phyloP scores from a whole-genome alignment of 169 alveolate species.

The Amoebophrya sp. region DNA sequence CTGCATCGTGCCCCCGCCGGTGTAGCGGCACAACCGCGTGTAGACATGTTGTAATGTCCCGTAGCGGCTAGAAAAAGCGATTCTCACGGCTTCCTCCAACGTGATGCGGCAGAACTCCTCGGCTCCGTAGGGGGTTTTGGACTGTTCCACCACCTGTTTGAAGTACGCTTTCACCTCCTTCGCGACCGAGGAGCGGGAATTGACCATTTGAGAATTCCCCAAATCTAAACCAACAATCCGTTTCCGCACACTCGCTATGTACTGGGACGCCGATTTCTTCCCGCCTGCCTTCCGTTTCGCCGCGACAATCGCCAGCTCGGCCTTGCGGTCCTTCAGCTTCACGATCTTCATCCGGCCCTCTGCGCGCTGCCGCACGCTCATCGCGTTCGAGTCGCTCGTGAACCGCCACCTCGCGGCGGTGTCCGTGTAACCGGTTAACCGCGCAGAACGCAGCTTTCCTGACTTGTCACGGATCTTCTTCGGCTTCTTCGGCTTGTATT shows the following conservation, averaged over 20 bases:
- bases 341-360: background rate
- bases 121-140: background rate
- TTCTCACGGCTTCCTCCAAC: background rate
- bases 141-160: background rate
- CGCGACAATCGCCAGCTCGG: background rate
- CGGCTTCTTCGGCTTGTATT: background rate
- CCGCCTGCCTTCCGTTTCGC: background rate
- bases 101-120: background rate
- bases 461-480: background rate
- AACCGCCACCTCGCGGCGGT: background rate
- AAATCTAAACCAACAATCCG: too few species aligned
- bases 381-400: background rate
- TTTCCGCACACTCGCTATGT: too few species aligned
- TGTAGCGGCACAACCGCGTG: too few species aligned
- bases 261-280: background rate
- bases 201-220: too few species aligned
- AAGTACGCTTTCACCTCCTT: background rate
- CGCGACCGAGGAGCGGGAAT: too few species aligned
- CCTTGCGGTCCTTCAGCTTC: background rate
- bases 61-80: background rate
- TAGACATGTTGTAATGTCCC: too few species aligned
- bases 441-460: too few species aligned
- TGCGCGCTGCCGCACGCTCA: background rate
- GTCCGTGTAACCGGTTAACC: too few species aligned
- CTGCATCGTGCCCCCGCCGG: background rate